phyloP scores from a whole-genome alignment of 129 eudicot genomes.

The Flaveria brownii region DNA sequence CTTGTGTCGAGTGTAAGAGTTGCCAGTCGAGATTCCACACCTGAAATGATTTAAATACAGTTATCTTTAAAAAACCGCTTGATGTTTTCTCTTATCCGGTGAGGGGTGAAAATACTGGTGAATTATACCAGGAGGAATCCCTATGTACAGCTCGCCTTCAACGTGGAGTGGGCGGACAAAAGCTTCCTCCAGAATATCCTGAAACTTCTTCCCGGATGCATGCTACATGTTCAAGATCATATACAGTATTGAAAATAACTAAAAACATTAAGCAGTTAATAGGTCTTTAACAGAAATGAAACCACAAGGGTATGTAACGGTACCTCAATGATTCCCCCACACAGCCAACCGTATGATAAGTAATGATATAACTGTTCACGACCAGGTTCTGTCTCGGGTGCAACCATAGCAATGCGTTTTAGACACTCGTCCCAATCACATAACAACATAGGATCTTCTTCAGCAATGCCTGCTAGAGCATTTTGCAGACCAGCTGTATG shows the following conservation, averaged over 20 bases:
- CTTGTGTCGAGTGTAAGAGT: constrained; percentile 71
- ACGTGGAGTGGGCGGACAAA: constrained; percentile 72
- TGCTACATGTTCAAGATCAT: constrained; percentile 45
- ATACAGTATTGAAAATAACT: background rate
- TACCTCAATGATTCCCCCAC: constrained; percentile 97
- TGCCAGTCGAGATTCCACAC: constrained; percentile 95
- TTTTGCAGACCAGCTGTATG: constrained; percentile 93
- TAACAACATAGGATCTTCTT: constrained; percentile 69
- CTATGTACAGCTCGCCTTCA: constrained; percentile 89
- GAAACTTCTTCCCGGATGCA: constrained; percentile 86
- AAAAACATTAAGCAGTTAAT: background rate
- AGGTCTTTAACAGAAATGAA: background rate
- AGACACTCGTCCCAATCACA: constrained; percentile 84
- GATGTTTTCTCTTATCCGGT: background rate
- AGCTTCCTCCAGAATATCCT: constrained; percentile 90
- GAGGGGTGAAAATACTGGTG: background rate
- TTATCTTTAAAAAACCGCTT: background rate
- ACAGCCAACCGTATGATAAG: constrained; percentile 88
- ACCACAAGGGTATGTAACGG: background rate
- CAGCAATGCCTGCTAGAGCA: constrained; percentile 57
- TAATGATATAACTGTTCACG: constrained; percentile 81
- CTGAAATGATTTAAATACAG: constrained; percentile 34
- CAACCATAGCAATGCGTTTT: constrained; percentile 45
- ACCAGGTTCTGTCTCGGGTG: constrained; percentile 89
- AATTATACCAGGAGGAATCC: constrained; percentile 86